phyloP scores from a whole-genome alignment of 139 green algal genomes.

The Chlorella sp. region DNA sequence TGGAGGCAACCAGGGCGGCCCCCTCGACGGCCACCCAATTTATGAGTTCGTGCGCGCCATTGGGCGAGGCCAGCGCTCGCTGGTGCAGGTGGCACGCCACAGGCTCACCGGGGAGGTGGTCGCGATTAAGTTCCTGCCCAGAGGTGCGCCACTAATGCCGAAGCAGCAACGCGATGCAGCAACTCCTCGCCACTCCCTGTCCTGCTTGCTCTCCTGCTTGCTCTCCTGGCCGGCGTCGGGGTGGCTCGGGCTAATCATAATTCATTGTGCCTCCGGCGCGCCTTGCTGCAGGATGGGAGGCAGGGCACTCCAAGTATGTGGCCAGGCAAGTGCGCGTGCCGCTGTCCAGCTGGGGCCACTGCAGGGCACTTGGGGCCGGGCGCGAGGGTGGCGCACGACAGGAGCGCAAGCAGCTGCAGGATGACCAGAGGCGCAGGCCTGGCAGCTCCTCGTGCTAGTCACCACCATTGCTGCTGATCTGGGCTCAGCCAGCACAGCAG shows the following conservation, averaged over 20 bases:
- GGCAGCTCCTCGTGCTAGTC: not conserved
- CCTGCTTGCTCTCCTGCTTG: no score
- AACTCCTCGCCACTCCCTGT: no score
- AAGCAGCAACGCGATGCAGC: no score
- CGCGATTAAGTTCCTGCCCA: slow-evolving; percentile 26
- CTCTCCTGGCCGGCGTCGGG: no score
- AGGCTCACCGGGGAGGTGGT: slow-evolving; percentile 53
- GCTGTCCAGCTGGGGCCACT: no score
- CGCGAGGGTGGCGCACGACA: no score
- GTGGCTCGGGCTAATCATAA: no score
- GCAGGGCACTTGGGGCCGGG: no score
- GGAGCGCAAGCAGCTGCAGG: no score
- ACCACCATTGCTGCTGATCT: no score
- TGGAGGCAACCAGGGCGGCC: not conserved
- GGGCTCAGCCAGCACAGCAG: no score
- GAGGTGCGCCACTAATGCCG: slow-evolving; percentile 16
- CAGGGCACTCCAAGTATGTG: slow-evolving; percentile 20
- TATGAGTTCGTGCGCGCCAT: slow-evolving; percentile 12
- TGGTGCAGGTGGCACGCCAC: slow-evolving; percentile 10
- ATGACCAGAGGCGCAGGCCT: not conserved
- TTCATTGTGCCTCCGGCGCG: no score
- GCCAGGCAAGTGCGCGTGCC: slow-evolving; percentile 3
- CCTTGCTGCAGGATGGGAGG: slow-evolving; percentile 36
- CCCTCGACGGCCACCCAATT: slow-evolving; percentile 5
- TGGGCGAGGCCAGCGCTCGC: not conserved